phyloP scores from a whole-genome alignment of 257 asterid genomes.

The Asclepias syriaca region DNA sequence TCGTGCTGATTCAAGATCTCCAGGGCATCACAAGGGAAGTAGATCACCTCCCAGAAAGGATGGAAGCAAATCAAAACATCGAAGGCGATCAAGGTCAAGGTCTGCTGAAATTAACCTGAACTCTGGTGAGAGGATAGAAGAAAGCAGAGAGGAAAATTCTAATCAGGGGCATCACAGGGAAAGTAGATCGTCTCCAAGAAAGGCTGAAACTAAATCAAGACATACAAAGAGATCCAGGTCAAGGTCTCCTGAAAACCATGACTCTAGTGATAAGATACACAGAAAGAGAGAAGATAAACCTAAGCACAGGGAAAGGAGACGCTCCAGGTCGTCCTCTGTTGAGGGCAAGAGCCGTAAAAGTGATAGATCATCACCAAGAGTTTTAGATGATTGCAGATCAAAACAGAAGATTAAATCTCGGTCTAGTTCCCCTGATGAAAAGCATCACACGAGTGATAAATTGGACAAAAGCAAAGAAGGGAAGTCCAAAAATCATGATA shows the following conservation, averaged over 20 bases:
- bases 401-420: slow-evolving; percentile 50
- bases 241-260: slow-evolving; percentile 60
- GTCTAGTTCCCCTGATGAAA: slow-evolving; percentile 58
- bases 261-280: slow-evolving; percentile 44
- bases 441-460: slow-evolving; percentile 38
- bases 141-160: slow-evolving; percentile 31
- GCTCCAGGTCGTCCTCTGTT: slow-evolving; percentile 52
- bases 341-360: slow-evolving; percentile 39
- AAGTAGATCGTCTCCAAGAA: slow-evolving; percentile 58
- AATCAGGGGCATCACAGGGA: slow-evolving; percentile 47
- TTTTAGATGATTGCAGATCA: slow-evolving; percentile 48
- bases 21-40: slow-evolving; percentile 52
- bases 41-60: slow-evolving; percentile 59
- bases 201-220: slow-evolving; percentile 51
- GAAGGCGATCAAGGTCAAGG: slow-evolving; percentile 67
- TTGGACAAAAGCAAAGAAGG: slow-evolving; percentile 51
- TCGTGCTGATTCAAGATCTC: slow-evolving; percentile 60
- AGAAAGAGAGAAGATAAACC: slow-evolving; percentile 42
- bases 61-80: slow-evolving; percentile 49
- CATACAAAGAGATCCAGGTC: slow-evolving; percentile 67
- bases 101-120: slow-evolving; percentile 58
- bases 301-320: slow-evolving; percentile 41
- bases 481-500: slow-evolving; percentile 45
- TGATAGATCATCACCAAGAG: slow-evolving; percentile 39
- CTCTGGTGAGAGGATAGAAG: slow-evolving; percentile 46